Conservation (phyloP, 805 yeast genomes). For the Cyberlindnera samutprakarnensis region DNA sequence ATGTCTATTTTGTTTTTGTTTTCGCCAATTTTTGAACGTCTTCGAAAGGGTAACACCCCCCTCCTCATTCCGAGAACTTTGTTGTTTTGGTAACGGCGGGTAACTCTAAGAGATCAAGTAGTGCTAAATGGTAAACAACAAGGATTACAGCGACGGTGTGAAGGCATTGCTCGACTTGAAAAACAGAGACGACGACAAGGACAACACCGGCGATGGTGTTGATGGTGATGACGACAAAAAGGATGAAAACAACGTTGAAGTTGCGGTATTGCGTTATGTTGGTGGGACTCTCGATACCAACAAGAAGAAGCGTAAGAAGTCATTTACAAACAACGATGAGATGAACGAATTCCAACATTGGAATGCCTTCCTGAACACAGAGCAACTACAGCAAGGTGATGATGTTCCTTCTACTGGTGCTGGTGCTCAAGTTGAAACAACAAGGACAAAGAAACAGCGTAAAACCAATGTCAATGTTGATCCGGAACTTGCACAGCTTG, state of each 20-base stretch:
- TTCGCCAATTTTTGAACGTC: background rate
- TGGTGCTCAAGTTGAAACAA: background rate
- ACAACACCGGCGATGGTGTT: slow-evolving; percentile 2
- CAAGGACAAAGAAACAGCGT: slow-evolving; percentile 7
- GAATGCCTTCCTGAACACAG: slow-evolving; percentile 22
- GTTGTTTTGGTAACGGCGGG: no score
- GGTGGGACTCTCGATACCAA: slow-evolving; percentile 46
- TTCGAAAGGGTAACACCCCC: slow-evolving; percentile 2
- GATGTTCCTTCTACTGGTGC: slow-evolving; percentile 8
- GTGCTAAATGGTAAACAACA: no score
- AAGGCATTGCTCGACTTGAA: slow-evolving; percentile 18
- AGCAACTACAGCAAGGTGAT: slow-evolving; percentile 16
- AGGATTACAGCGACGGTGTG: slow-evolving; percentile 20
- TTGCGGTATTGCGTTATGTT: slow-evolving; percentile 68
- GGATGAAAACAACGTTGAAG: slow-evolving; percentile 54
- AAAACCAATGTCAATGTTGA: slow-evolving; percentile 33
- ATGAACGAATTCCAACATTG: slow-evolving; percentile 22
- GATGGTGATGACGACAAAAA: slow-evolving; percentile 1
- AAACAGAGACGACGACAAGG: slow-evolving; percentile 9
- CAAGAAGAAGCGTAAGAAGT: slow-evolving; percentile 17
- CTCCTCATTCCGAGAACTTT: no score
- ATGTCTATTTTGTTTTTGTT: no score
- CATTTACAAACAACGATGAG: slow-evolving; percentile 15
- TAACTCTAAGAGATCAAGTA: no score
- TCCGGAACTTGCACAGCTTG: slow-evolving; percentile 49